phyloP scores from a whole-genome alignment of 1,139 yeast species.

The Scheffersomyces titani region DNA sequence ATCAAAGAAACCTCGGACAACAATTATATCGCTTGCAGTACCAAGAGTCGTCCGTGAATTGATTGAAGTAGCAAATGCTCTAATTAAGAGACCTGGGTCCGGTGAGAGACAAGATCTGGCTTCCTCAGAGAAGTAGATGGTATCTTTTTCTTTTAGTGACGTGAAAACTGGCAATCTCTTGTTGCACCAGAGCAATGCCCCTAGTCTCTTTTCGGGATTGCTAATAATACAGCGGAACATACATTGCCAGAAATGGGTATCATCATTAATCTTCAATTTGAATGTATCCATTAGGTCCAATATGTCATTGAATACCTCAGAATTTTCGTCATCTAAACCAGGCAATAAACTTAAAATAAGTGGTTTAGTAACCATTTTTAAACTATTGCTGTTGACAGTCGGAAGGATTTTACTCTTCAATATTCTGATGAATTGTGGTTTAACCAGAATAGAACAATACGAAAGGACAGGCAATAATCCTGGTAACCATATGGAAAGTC shows the following conservation, averaged over 20 bases:
- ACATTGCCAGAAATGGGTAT: constrained; percentile 83
- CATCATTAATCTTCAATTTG: constrained; percentile 60
- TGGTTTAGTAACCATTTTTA: constrained; percentile 64
- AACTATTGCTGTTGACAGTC: constrained; percentile 46
- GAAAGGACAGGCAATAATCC: constrained; percentile 85
- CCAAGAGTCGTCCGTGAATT: constrained; percentile 38
- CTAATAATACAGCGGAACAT: constrained; percentile 74
- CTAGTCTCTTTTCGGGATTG: constrained; percentile 76
- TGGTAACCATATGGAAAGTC: constrained; percentile 77
- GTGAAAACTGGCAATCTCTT: constrained; percentile 61
- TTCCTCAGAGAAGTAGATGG: constrained; percentile 44
- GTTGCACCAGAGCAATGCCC: constrained; percentile 78
- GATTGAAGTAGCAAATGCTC: constrained; percentile 74
- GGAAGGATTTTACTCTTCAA: constrained; percentile 55
- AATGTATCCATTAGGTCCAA: constrained; percentile 61
- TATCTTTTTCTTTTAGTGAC: constrained; percentile 14
- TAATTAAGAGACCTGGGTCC: constrained; percentile 73
- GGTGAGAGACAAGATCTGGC: constrained; percentile 66
- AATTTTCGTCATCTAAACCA: constrained; percentile 89
- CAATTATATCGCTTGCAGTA: constrained; percentile 56
- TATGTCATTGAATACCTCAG: constrained; percentile 72
- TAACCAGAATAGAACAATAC: constrained; percentile 85
- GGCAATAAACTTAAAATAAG: constrained; percentile 74
- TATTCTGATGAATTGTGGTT: constrained; percentile 68
- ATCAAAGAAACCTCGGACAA: constrained; percentile 89